Evolutionary conservation across 805 yeast species (phyloP), one percentile per base, ranked within the genome.

Genomic region (Sungouiozyma ichnusensis): DNA sequence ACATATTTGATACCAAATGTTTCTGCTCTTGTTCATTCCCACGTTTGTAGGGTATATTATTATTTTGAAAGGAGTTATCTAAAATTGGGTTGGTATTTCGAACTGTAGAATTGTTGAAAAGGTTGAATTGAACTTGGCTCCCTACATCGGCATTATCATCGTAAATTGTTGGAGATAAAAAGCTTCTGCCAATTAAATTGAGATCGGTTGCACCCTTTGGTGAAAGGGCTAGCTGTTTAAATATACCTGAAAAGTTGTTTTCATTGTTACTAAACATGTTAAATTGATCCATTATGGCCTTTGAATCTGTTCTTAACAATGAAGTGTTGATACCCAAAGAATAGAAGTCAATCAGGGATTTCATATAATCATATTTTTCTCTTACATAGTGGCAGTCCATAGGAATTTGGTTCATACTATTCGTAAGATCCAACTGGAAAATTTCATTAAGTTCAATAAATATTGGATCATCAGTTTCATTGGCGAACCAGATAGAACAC

Each of bases 251-350:
- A 3, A 44, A 33, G 20, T 38, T 44, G 8, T 36, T 39, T 32
- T 37, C 32, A 29, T 34, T 44, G 3, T 38, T 14, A n/a, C 50
- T 43, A 42, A 54, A 55, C 42, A 54, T 48, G 40, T 54, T 53
- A 29, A 57, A 55, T 37, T 56, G 58, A 39, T 54, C 60, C 57
- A 54, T 56, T 13, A 48, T 48, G 6, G 56, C 56, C 17, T 50
- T 48, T 9, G 57, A 49, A 39, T 50, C 48, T 3, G 52, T 44
- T 37, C 48, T 51, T 5, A 53, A 29, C 20, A 54, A 41, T 8
- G 33, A 24, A 36, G 36, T 35, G 31, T 42, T 38, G 27, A 31
- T 20, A 17, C 42, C 42, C 7, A 40, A n/a, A 24, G 31, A 33
- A 27, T 40, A 20, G 29, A 40, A 40, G 5, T 40, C 38, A 4